A percentile compares a stretch with the other conserved stretches of the same genome.
Evolutionary conservation across 2,329 filamentous ascomycete species (phyloP).

Genomic region (Elsinoe necatrix): DNA sequence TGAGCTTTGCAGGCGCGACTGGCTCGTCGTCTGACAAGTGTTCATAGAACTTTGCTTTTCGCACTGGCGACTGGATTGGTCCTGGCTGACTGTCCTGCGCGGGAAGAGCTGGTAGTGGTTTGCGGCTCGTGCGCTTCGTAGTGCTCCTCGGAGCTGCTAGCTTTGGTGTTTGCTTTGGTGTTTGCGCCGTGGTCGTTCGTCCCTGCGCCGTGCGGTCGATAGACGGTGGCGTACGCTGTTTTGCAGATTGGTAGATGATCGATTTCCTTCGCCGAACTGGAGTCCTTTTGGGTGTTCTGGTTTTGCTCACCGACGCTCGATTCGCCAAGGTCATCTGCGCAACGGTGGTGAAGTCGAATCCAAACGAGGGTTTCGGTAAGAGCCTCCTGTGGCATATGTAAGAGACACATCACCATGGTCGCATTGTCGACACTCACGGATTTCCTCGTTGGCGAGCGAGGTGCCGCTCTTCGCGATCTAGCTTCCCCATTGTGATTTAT

Average conservation of each 20-base stretch:
- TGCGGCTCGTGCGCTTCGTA: neutral
- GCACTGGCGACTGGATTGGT: neutral
- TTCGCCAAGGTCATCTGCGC: neutral
- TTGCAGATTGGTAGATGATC: neutral
- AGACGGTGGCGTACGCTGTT: neutral
- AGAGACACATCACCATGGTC: neutral
- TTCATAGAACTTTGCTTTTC: slow-evolving; percentile 15
- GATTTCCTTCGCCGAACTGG: slow-evolving; percentile 7
- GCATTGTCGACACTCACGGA: slow-evolving; percentile 13
- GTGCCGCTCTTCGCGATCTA: slow-evolving; percentile 5
- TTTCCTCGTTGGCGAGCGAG: slow-evolving; percentile 19
- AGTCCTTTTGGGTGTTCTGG: slow-evolving; percentile 1
- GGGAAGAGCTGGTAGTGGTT: neutral
- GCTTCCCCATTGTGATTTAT: neutral
- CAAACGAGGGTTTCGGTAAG: neutral
- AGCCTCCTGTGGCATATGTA: neutral
- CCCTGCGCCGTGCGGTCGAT: neutral
- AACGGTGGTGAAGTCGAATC: slow-evolving; percentile 6
- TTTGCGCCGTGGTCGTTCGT: neutral
- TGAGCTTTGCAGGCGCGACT: neutral
- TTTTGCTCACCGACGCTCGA: neutral
- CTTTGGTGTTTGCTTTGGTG: neutral
- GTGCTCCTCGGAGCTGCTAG: neutral
- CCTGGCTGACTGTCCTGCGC: neutral
- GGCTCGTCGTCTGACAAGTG: slow-evolving; percentile 10